Evolutionary conservation across 2,329 filamentous ascomycete genomes (phyloP).

Genomic region (Fusarium sp.): DNA sequence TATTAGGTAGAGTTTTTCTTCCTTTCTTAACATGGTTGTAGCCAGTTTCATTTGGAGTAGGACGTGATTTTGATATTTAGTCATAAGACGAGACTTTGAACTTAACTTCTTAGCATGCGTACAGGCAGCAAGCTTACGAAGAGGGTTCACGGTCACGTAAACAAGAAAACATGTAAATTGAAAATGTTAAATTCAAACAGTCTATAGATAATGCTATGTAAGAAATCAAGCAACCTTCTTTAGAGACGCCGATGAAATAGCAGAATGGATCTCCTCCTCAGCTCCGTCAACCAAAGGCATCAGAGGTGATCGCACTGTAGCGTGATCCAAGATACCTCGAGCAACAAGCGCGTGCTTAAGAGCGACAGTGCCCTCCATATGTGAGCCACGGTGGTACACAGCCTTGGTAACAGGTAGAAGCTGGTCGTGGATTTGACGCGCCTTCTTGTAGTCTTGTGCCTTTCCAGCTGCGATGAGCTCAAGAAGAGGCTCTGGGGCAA

Average conservation of each 20-base stretch:
- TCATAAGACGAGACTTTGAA: too few relatives aligned
- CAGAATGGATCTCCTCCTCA: constrained; percentile 21
- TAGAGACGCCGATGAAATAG: constrained; percentile 18
- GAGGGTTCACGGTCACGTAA: too few relatives aligned
- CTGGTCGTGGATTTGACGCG: constrained; percentile 63
- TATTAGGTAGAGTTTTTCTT: too few relatives aligned
- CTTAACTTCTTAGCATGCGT: too few relatives aligned
- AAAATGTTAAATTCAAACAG: background rate
- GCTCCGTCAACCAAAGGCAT: constrained; percentile 48
- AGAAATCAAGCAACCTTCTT: constrained; percentile 11
- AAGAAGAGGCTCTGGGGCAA: constrained; percentile 63
- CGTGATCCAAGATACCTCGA: constrained; percentile 62
- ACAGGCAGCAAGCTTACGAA: too few relatives aligned
- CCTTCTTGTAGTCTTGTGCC: constrained; percentile 62
- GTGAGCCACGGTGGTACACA: constrained; percentile 67
- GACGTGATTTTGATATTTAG: too few relatives aligned
- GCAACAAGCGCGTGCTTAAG: constrained; percentile 66
- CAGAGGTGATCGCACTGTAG: constrained; percentile 62
- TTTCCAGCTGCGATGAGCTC: constrained; percentile 66
- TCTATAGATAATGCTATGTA: background rate
- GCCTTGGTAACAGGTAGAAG: constrained; percentile 65
- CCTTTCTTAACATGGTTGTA: too few relatives aligned
- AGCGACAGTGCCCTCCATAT: constrained; percentile 67
- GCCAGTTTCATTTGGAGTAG: too few relatives aligned
- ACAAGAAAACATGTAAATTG: too few relatives aligned